Conservation (phyloP, 192 early-diverging fungal species). For the Linnemannia exigua region DNA sequence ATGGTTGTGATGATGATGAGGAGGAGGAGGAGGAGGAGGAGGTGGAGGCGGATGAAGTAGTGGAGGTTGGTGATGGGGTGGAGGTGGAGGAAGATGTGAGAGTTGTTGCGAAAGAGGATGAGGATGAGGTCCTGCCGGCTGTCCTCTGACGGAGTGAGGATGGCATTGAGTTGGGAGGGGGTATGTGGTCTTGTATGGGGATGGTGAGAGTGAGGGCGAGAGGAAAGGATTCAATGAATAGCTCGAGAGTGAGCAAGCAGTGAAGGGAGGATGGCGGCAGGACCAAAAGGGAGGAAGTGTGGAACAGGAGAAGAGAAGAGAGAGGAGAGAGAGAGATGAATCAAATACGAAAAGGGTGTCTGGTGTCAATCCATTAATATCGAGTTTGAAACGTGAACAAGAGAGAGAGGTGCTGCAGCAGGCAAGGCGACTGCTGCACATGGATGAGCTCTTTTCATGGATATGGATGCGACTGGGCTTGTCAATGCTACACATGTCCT, state of each 20-base stretch:
- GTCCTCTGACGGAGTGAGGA: constrained; percentile 44
- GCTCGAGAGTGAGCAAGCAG: constrained; percentile 10
- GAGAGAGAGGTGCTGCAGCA: too few relatives aligned
- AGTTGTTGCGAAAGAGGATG: constrained; percentile 14
- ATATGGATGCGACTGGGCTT: too few relatives aligned
- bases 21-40: neutral
- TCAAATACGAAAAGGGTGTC: too few relatives aligned
- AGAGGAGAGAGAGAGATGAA: neutral
- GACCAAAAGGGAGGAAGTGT: neutral
- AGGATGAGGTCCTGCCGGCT: constrained; percentile 22
- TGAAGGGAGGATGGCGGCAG: neutral
- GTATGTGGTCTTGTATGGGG: neutral
- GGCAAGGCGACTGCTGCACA: too few relatives aligned
- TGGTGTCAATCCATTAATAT: too few relatives aligned
- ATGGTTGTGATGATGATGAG: neutral
- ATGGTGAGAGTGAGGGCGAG: neutral
- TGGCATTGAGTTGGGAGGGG: too few relatives aligned
- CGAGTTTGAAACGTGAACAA: too few relatives aligned
- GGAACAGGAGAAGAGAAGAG: constrained; percentile 3
- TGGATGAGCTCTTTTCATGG: too few relatives aligned
- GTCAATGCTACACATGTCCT: too few relatives aligned
- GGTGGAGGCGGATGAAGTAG: neutral
- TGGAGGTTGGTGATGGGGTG: constrained; percentile 4
- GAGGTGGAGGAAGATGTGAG: constrained; percentile 16
- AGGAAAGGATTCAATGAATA: neutral